Evolutionary conservation across 1,284 basidiomycete species (phyloP).

Genomic region (Wolfiporia cocos): DNA sequence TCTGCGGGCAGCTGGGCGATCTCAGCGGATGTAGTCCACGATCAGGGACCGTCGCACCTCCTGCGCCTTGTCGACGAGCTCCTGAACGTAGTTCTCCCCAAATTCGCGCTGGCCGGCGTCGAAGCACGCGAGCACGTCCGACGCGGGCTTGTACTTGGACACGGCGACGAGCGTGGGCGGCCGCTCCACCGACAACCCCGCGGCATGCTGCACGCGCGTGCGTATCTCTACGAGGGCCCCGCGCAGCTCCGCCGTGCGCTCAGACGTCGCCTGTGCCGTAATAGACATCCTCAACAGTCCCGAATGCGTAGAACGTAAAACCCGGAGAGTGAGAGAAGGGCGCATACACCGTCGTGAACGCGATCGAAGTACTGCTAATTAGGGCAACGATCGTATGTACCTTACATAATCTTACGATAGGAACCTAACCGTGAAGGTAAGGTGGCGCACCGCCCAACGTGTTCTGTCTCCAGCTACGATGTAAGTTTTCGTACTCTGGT

Average conservation of each 20-base stretch:
- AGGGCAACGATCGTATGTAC: too few relatives aligned
- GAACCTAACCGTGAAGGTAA: too few relatives aligned
- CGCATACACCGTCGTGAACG: not conserved
- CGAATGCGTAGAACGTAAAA: too few relatives aligned
- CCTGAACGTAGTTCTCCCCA: slow-evolving; percentile 97
- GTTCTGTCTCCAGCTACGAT: too few relatives aligned
- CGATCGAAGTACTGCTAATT: too few relatives aligned
- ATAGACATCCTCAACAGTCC: slow-evolving; percentile 1
- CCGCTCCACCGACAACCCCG: slow-evolving; percentile 12
- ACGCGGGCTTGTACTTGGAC: slow-evolving; percentile 90
- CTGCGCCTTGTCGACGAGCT: slow-evolving; percentile 85
- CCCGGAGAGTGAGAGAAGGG: not conserved
- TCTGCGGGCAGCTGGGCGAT: slow-evolving; percentile 63
- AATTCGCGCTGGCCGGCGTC: slow-evolving; percentile 84
- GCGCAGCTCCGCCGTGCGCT: slow-evolving; percentile 41
- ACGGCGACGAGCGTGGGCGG: slow-evolving; percentile 72
- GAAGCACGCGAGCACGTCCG: slow-evolving; percentile 82
- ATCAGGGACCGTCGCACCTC: slow-evolving; percentile 35
- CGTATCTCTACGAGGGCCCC: slow-evolving; percentile 46
- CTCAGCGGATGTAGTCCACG: not conserved
- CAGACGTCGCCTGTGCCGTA: slow-evolving; percentile 10
- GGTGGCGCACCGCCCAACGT: too few relatives aligned
- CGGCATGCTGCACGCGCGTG: slow-evolving; percentile 36
- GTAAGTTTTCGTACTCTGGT: too few relatives aligned
- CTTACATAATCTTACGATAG: too few relatives aligned